A percentile compares a stretch with the other conserved stretches of the same genome.
phyloP scores from a whole-genome alignment of 2,329 filamentous ascomycete genomes.

The Trichoderma citrinoviride region DNA sequence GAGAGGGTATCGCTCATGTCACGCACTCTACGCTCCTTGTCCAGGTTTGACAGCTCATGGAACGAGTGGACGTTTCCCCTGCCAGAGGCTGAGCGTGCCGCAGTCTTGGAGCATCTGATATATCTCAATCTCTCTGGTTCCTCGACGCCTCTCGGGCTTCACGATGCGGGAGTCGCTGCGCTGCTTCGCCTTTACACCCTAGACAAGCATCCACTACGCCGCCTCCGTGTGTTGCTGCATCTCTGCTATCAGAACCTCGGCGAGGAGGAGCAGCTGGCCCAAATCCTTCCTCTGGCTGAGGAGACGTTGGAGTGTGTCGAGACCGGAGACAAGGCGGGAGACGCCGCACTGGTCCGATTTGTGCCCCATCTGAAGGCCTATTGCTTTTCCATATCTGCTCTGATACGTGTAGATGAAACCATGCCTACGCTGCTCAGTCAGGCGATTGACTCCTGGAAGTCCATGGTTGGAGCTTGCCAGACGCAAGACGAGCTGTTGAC shows the following conservation, averaged over 20 bases:
- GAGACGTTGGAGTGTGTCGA: constrained; percentile 38
- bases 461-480: constrained; percentile 40
- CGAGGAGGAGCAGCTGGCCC: constrained; percentile 38
- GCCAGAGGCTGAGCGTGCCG: constrained; percentile 51
- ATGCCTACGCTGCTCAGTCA: constrained; percentile 35
- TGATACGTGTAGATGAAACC: constrained; percentile 39
- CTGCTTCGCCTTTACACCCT: constrained; percentile 50
- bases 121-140: constrained; percentile 47
- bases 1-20: constrained; percentile 53
- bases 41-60: constrained; percentile 57
- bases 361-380: constrained; percentile 49
- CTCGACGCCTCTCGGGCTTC: constrained; percentile 38
- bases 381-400: constrained; percentile 43
- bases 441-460: constrained; percentile 46
- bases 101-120: constrained; percentile 60
- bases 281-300: constrained; percentile 42
- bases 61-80: constrained; percentile 57
- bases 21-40: constrained; percentile 57
- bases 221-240: constrained; percentile 51
- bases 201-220: constrained; percentile 51
- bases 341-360: constrained; percentile 44
- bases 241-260: constrained; percentile 51
- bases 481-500: constrained; percentile 43
- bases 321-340: constrained; percentile 43
- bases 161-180: constrained; percentile 46